These are phyloP conservation scores for Pestalotiopsis sp. DNA, from an alignment of 2,329 filamentous ascomycete species.

Conservation along the genomic window DNA sequence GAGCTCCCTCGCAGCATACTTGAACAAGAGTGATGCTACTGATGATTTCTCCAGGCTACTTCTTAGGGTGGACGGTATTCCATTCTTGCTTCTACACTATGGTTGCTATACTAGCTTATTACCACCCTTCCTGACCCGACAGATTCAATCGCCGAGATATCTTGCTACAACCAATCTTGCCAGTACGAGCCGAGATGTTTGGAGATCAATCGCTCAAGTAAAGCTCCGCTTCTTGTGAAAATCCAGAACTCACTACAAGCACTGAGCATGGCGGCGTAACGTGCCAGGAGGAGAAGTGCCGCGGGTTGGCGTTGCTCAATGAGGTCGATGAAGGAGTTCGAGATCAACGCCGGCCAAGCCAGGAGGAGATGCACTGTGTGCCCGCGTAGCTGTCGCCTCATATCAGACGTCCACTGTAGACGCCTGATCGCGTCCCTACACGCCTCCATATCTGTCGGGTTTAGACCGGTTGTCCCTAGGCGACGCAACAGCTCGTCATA, in stretches of 20 bases:
- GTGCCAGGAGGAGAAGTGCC: neutral
- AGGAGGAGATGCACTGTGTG: neutral
- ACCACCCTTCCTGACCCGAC: neutral
- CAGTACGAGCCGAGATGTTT: neutral
- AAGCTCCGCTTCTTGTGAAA: neutral
- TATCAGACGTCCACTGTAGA: constrained; percentile 1
- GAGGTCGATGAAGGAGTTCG: neutral
- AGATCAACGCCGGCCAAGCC: neutral
- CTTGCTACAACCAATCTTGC: neutral
- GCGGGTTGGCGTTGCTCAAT: neutral
- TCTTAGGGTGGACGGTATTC: neutral
- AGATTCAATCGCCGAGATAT: neutral
- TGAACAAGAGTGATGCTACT: neutral
- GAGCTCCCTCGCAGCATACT: neutral
- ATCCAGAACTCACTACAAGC: neutral
- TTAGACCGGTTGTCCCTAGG: neutral
- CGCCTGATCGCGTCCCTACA: neutral
- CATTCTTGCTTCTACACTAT: neutral
- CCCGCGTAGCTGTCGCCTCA: neutral
- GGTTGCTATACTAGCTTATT: neutral
- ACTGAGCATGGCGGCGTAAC: neutral
- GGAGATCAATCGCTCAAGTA: neutral
- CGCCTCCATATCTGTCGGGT: neutral
- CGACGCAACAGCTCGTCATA: neutral
- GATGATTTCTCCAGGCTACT: neutral